Evolutionary conservation across 805 yeast genomes (phyloP), one percentile per base, ranked within the genome.

Genomic region (Ogataea thermomethanolica): DNA sequence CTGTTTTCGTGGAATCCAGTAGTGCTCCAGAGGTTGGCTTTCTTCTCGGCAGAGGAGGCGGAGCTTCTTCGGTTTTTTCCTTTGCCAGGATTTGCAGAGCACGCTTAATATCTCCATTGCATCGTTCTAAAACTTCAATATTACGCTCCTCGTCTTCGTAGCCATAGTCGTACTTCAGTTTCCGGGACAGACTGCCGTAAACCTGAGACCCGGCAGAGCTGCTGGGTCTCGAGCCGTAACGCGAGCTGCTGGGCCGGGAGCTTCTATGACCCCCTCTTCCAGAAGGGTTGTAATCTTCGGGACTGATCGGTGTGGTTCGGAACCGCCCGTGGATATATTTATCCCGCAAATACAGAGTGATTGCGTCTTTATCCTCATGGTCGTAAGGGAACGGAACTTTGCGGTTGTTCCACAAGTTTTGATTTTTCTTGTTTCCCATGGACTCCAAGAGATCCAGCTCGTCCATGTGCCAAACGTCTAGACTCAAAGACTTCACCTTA

Each of bases 351-450:
- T 65, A 86, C 43, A 70, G 66, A 41, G 75, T 82, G 22, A 83
- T 75, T 1, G 65, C 68, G 24, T 59, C 70, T 44, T 63, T 83
- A 53, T 79, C 89, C 50, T 84, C 91, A 15, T 78, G 88, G 54
- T 83, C 90, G 44, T 61, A 79, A 7, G 93, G 93, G 53, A 83
- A 84, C 0, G 88, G 86, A 20, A 67, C 77, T 35, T 69, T 66
- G 47, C 73, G 73, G 2, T 84, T 75, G 55, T 86, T 87, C 93
- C 95, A 86, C 29, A 73, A 56, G 26, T 65, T 59, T 41, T 65
- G 71, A 35, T 84, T 80, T 47, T 67, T 70, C 52, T 70, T 78
- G 60, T 86, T 86, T 7, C 95, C 95, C 37, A 71, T 70, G 13
- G 51, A 45, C 11, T 53, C 63, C 27, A 67, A 25, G 25, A 36